Conservation (phyloP, 192 early-diverging fungal species). For the Rhizophagus prolifer region DNA sequence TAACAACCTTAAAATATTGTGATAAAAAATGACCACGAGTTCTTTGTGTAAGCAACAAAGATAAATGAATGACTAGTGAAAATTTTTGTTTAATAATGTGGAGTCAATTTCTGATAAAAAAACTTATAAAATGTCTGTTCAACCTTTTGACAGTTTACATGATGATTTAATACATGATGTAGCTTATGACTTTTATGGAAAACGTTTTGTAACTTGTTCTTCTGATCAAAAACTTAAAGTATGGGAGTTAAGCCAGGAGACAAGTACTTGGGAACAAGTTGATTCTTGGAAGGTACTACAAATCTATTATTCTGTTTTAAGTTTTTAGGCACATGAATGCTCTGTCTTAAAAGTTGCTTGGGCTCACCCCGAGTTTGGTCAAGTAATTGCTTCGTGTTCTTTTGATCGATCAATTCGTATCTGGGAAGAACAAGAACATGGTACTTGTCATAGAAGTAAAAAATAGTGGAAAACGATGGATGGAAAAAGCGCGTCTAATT, state of each 20-base stretch:
- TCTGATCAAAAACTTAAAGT: slow-evolving; percentile 95
- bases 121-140: slow-evolving; percentile 1
- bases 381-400: slow-evolving; percentile 86
- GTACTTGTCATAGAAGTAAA: slow-evolving; percentile 57
- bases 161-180: slow-evolving; percentile 95
- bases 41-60: no score
- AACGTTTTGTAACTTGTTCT: slow-evolving; percentile 80
- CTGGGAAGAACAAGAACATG: slow-evolving; percentile 86
- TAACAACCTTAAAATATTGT: no score
- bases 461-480: slow-evolving; percentile 71
- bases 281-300: slow-evolving; percentile 72
- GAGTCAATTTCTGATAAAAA: background rate
- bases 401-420: slow-evolving; percentile 89
- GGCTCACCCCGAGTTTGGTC: slow-evolving; percentile 98
- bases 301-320: background rate
- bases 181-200: slow-evolving; percentile 91
- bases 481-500: slow-evolving; percentile 53
- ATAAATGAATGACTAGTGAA: no score
- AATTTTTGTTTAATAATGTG: no score
- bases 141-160: slow-evolving; percentile 67
- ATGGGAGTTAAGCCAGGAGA: slow-evolving; percentile 78
- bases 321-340: slow-evolving; percentile 76
- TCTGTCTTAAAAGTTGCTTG: slow-evolving; percentile 83
- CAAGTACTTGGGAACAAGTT: slow-evolving; percentile 71
- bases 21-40: no score